These are phyloP conservation scores for Penicillium angulare DNA, from an alignment of 495 filamentous ascomycete genomes.

Conservation along the genomic window DNA sequence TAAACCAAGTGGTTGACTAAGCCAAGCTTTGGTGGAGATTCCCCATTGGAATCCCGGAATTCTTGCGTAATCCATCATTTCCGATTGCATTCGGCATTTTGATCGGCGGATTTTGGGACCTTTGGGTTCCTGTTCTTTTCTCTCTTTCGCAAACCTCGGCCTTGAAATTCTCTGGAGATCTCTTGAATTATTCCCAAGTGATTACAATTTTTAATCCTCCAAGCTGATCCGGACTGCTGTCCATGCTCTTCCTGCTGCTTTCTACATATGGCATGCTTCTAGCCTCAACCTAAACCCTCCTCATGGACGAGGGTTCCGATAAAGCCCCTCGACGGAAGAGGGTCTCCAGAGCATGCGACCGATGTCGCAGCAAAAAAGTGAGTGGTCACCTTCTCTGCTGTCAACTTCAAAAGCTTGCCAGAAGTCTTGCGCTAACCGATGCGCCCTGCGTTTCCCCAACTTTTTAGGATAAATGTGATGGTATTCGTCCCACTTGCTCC, in stretches of 20 bases:
- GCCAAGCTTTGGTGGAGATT: background rate
- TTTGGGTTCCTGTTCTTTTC: background rate
- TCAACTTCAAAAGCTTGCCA: too few relatives aligned
- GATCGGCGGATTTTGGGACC: too few relatives aligned
- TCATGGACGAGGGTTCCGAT: constrained; percentile 49
- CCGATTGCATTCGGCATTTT: background rate
- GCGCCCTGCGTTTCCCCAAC: background rate
- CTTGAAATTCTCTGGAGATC: background rate
- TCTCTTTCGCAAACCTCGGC: background rate
- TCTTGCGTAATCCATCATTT: background rate
- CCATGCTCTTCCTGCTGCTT: background rate
- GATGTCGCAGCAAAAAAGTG: constrained; percentile 62
- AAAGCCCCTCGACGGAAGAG: constrained; percentile 55
- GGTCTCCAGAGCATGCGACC: constrained; percentile 70
- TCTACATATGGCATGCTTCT: constrained; percentile 26
- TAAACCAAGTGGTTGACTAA: background rate
- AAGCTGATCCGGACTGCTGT: too few relatives aligned
- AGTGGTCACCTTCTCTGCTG: constrained; percentile 11
- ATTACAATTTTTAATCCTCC: background rate
- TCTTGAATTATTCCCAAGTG: background rate
- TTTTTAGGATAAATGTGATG: constrained; percentile 64
- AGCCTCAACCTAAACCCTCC: constrained; percentile 23
- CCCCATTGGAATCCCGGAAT: background rate
- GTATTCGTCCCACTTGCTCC: constrained; percentile 60
- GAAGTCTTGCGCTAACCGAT: too few relatives aligned